A percentile compares a stretch with the other conserved stretches of the same genome.
Conservation (phyloP, 1,139 yeast species). For the Yamadazyma triangularis region DNA sequence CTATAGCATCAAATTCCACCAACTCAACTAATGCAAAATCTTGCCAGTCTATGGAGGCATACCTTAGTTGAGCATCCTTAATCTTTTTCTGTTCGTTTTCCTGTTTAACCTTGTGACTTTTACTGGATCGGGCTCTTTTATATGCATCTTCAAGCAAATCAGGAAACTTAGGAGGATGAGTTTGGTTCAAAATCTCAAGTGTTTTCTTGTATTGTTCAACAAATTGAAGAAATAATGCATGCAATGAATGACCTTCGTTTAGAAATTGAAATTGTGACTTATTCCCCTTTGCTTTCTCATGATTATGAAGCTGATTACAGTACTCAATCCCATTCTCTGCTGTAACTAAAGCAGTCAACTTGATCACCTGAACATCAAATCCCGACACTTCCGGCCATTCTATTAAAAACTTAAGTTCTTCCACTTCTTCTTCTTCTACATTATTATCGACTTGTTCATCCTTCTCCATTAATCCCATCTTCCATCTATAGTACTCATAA, state of each 20-base stretch:
- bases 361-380: conserved; percentile 64
- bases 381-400: conserved; percentile 54
- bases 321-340: conserved; percentile 53
- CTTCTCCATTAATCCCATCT: conserved; percentile 15
- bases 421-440: conserved; percentile 6
- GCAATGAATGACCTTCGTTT: conserved; percentile 54
- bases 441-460: too few species aligned
- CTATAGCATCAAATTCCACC: conserved; percentile 63
- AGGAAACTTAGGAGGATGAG: conserved; percentile 11
- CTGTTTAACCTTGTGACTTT: conserved; percentile 23
- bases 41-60: conserved; percentile 85
- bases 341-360: conserved; percentile 66
- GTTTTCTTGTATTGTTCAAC: conserved; percentile 54
- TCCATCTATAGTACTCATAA: conserved; percentile 52
- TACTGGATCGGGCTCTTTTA: conserved; percentile 54
- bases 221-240: conserved; percentile 47
- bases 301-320: conserved; percentile 29
- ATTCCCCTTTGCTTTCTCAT: conserved; percentile 32
- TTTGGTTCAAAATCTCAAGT: conserved; percentile 14
- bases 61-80: conserved; percentile 46
- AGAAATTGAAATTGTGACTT: conserved; percentile 68
- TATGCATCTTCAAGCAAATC: conserved; percentile 48
- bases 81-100: conserved; percentile 22
- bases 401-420: conserved; percentile 42
- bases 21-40: conserved; percentile 71